A percentile compares a stretch with the other conserved stretches of the same genome.
Evolutionary conservation across 148 eudicot genomes (phyloP).

Genomic region (Heliamphora exappendiculata): DNA sequence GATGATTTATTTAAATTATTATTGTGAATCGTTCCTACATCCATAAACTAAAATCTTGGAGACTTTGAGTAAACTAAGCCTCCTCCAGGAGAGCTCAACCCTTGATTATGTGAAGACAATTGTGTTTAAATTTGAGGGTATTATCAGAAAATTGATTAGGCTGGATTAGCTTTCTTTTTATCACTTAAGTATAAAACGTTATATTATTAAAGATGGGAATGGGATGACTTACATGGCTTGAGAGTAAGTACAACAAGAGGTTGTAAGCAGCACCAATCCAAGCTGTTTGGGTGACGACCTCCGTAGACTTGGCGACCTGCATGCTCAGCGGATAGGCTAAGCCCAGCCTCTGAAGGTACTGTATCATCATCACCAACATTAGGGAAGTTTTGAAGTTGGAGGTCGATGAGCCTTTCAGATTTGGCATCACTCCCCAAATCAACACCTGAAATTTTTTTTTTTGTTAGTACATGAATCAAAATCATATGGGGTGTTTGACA

Average conservation of each 20-base stretch:
- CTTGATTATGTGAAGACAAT: background rate
- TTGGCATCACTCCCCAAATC: constrained; percentile 61
- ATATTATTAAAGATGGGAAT: background rate
- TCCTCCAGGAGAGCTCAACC: too few species aligned
- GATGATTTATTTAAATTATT: too few species aligned
- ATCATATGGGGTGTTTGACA: too few species aligned
- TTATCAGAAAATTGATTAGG: background rate
- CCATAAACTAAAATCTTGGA: too few species aligned
- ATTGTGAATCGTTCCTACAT: too few species aligned
- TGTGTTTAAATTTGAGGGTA: background rate
- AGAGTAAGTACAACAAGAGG: constrained; percentile 49
- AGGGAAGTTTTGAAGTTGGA: constrained; percentile 47
- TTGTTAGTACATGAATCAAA: too few species aligned
- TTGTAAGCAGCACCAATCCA: constrained; percentile 73
- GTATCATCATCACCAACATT: constrained; percentile 38
- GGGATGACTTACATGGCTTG: constrained; percentile 51
- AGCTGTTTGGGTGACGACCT: constrained; percentile 53
- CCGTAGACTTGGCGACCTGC: constrained; percentile 47
- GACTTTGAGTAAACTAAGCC: too few species aligned
- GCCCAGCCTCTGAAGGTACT: constrained; percentile 40
- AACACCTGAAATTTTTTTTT: constrained; percentile 45
- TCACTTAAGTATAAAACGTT: background rate
- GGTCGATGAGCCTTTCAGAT: constrained; percentile 47
- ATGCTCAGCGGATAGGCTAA: constrained; percentile 48
- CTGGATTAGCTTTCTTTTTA: background rate